Base-by-base conservation (phyloP, 768 basidiomycete species). In the Tylopilus subfusipes region DNA sequence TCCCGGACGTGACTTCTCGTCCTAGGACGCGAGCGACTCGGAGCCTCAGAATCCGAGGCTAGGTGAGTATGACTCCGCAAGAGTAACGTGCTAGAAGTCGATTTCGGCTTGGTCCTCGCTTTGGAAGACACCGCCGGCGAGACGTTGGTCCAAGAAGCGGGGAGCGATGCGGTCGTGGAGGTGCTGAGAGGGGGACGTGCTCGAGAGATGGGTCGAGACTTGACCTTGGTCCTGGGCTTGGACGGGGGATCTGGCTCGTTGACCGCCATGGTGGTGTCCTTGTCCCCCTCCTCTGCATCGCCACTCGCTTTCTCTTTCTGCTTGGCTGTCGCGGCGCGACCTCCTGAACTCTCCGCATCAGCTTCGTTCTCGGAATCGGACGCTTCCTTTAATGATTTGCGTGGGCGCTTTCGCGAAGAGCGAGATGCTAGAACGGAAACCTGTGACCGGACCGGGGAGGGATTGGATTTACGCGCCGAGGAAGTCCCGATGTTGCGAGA, bases 1-100 rank as follows among this genome's bases (percentile, higher is more conserved):
- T 69, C 65, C 27, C 63, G 56, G 22, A 59, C 60, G 21, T 10
- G 52, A 34, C 64, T 67, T 43, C 66, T 53, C 10, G 65, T 70
- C 54, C 64, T 60, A 11, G 61, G 63, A 25, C 54, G 63, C 0
- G 48, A 50, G 14, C 13, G 66, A 3, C 53, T 55, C 13, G 67
- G 60, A 11, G 46, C 57, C 13, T 68, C 65, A 0, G 67, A 67
- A 55, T 67, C 63, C 2, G 68, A 69, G 6, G 56, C 40, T 0
- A 30, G 24, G 19, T 55, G 56, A 0, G 42, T 52, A 6, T 56
- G 61, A 44, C 58, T 65, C 50, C 67, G 67, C 19, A 65, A 71
- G 30, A 60, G 22, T 3, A 60, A 31, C 43, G 54, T 63, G 47
- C 56, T 63, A 11, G 61, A 61, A 8, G 48, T 55, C 42, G 52